Evolutionary conservation across 805 yeast species (phyloP).

Genomic region (Debaryomyces prosopidis): DNA sequence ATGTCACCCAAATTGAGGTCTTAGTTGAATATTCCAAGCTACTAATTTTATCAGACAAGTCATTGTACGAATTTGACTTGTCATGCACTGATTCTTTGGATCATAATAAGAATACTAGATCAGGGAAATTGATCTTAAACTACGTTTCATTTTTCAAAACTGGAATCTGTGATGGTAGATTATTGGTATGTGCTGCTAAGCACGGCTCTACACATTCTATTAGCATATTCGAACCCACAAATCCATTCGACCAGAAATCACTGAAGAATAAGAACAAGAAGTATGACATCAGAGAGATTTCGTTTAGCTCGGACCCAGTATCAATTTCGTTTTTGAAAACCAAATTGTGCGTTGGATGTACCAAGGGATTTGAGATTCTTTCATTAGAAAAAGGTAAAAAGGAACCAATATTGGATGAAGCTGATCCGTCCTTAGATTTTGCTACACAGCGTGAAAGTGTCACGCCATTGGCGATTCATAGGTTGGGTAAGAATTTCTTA

Average conservation of each 20-base stretch:
- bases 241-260: slow-evolving; percentile 54
- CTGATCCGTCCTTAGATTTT: slow-evolving; percentile 95
- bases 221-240: slow-evolving; percentile 85
- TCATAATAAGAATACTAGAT: slow-evolving; percentile 52
- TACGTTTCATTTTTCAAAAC: slow-evolving; percentile 90
- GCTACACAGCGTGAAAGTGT: slow-evolving; percentile 76
- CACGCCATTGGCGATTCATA: slow-evolving; percentile 88
- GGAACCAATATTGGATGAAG: slow-evolving; percentile 93
- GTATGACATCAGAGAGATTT: slow-evolving; percentile 70
- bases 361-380: slow-evolving; percentile 94
- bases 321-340: slow-evolving; percentile 88
- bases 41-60: slow-evolving; percentile 79
- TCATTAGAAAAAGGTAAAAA: slow-evolving; percentile 80
- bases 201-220: slow-evolving; percentile 78
- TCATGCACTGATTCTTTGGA: slow-evolving; percentile 50
- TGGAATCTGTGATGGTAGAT: slow-evolving; percentile 88
- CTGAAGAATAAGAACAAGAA: slow-evolving; percentile 69
- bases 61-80: slow-evolving; percentile 72
- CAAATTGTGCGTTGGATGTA: slow-evolving; percentile 90
- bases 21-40: slow-evolving; percentile 87
- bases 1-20: slow-evolving; percentile 87
- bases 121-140: slow-evolving; percentile 77
- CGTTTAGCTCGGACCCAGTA: slow-evolving; percentile 85
- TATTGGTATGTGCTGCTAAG: slow-evolving; percentile 87
- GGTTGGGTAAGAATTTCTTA: slow-evolving; percentile 85